phyloP scores from a whole-genome alignment of 2,329 filamentous ascomycete genomes.

The Pseudogymnoascus sp. region DNA sequence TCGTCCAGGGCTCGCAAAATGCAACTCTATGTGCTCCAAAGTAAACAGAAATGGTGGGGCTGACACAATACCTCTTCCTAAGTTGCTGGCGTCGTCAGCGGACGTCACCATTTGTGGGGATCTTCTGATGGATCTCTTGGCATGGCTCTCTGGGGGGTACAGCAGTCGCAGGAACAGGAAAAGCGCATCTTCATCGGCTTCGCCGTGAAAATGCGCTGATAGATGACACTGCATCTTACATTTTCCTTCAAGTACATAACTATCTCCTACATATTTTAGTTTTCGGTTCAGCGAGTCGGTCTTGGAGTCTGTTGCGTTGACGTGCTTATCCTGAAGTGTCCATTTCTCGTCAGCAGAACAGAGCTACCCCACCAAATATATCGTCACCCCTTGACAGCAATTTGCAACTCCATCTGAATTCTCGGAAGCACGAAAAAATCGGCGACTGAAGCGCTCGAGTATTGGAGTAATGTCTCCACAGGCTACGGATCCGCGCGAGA shows the following conservation, averaged over 20 bases:
- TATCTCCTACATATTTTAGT: neutral
- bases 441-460: neutral
- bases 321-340: neutral
- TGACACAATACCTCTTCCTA: neutral
- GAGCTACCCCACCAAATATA: conserved; percentile 4
- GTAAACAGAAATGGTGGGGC: neutral
- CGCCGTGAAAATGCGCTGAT: neutral
- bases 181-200: neutral
- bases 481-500: neutral
- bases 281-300: neutral
- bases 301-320: neutral
- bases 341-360: neutral
- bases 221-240: neutral
- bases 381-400: neutral
- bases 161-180: neutral
- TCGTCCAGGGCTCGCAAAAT: neutral
- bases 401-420: neutral
- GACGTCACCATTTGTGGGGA: conserved; percentile 5
- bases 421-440: neutral
- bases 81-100: conserved; percentile 1
- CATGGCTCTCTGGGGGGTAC: neutral
- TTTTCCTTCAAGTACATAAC: neutral
- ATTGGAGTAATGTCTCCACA: neutral
- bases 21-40: neutral
- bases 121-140: conserved; percentile 8